Evolutionary conservation across 2,329 filamentous ascomycete genomes (phyloP), one percentile per base, ranked within the genome.

Genomic region (Ascochyta viciae-villosae): DNA sequence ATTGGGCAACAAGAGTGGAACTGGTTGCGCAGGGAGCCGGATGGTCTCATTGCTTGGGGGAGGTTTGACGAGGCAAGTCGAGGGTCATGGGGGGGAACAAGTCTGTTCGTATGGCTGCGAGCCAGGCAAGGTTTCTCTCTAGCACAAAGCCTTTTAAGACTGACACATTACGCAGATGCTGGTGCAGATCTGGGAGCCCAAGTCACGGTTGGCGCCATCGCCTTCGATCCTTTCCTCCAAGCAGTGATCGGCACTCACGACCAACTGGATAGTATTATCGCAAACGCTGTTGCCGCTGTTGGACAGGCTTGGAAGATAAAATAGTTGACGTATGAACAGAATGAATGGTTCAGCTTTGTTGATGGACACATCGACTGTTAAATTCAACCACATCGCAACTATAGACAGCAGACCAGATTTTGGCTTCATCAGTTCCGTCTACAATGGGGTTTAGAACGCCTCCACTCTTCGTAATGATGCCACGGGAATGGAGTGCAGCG

Each of bases 51-150:
- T 0, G 47, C 50, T 1, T 63, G 54, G 9, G 52, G 58, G 13
- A 52, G 53, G 19, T 63, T 64, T 15, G 62, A 64, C 19, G 60
- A 59, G 50, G 60, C 60, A 10, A 56, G 46, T n/a, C 51, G 55
- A n/a, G 55, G 62, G 0, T 57, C 60, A 8, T 59, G 49, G 57
- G 62, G 57, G 19, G 50, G 46, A 3, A 43, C 45, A 4, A 44
- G 50, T 6, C 40, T 64, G 0, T 54, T 64, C 6, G 4, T 62
- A 2, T 58, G 60, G 55, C 35, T 63, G 2, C 31, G 47, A 1
- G 38, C 54, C 7, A 42, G 55, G 60, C 58, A 23, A 33, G 27
- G 6, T 10, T 8, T 12, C 8, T 12, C 39, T 38, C 15, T 6
- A 27, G 1, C 16, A 37, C 15, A 9, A 24, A 22, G n/a, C 16